Evolutionary conservation across 352 stramenopile species (phyloP).

Genomic region (Plasmopara halstedii): DNA sequence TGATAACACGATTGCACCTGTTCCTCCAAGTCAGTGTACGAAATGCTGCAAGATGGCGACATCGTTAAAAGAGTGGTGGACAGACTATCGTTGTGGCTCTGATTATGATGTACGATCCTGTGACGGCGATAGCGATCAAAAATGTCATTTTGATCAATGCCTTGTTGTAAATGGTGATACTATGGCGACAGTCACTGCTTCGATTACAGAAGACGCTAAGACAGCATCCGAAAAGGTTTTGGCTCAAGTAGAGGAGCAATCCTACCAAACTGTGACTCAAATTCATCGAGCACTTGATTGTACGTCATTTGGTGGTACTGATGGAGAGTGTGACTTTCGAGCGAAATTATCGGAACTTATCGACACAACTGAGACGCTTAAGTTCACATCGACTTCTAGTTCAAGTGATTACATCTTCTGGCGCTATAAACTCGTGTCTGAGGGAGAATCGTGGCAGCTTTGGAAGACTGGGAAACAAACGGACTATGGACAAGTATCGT

Average conservation of each 20-base stretch:
- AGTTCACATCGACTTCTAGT: slow-evolving; percentile 2
- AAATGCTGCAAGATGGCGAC: slow-evolving; percentile 43
- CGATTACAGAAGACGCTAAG: slow-evolving; percentile 23
- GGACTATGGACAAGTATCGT: slow-evolving; percentile 6
- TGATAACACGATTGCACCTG: slow-evolving; percentile 23
- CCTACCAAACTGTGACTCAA: slow-evolving; percentile 46
- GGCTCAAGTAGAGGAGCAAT: slow-evolving; percentile 21
- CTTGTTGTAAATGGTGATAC: slow-evolving; percentile 44
- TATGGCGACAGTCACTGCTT: slow-evolving; percentile 25
- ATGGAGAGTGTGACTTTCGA: slow-evolving; percentile 27
- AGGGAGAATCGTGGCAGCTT: slow-evolving; percentile 31
- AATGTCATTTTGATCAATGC: slow-evolving; percentile 46
- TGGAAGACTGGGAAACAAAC: slow-evolving; percentile 25
- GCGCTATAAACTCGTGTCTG: slow-evolving; percentile 43
- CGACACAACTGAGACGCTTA: slow-evolving; percentile 20
- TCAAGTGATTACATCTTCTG: slow-evolving; percentile 48
- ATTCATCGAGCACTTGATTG: slow-evolving; percentile 56
- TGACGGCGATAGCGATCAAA: slow-evolving; percentile 21
- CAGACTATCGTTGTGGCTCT: slow-evolving; percentile 51
- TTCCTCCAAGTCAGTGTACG: slow-evolving; percentile 28
- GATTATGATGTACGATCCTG: slow-evolving; percentile 38
- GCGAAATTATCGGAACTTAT: slow-evolving; percentile 32
- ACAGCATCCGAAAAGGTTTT: slow-evolving; percentile 31
- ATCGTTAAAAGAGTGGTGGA: slow-evolving; percentile 47
- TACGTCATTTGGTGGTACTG: slow-evolving; percentile 23